Base-by-base conservation (phyloP, 148 eudicot species). In the Silene conica region DNA sequence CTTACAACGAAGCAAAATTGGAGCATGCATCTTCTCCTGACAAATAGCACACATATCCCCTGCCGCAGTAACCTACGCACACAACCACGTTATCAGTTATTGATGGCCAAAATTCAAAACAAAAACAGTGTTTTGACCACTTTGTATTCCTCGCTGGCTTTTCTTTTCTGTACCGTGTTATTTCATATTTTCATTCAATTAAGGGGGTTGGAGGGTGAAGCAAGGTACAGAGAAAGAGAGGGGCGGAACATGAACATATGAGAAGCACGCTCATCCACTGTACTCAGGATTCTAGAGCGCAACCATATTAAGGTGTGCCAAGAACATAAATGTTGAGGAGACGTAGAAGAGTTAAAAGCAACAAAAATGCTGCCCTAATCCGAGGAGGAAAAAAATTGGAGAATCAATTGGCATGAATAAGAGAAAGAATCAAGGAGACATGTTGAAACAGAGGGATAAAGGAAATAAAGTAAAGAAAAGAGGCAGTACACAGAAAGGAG, bases 11-110 rank as follows among this genome's bases (percentile, higher is more conserved):
- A 93, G 84, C 63, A 90, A 73, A 81, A 91, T 85, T 46, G 98
- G 98, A 70, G 90, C 79, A 79, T 93, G 96, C 98, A 93, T 90
- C 86, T 91, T 93, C 83, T 91, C 98, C 87, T 93, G 98, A 85
- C 98, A 93, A 46, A 93, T 93, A 59, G 98, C 94, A 82, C 98
- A 91, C 85, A 93, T 71, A 78, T 93, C 96, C 65, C 98, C 98
- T 9, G 92, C 89, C 22, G 90, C 92, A 85, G 79, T 86, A 61
- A 93, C 98, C 98, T 93, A 18, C 55, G 78, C 77, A 77, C 28
- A 43, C 43, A 34, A 11, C 57, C 69, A 67, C 20, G 26, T 68
- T 48, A 55, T 55, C 31, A 67, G 52, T 38, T 41, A 71, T 13
- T 26, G 43, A 10, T 55, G 15, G 23, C 22, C 63, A 28, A 21